These are phyloP conservation scores for Trichosanthes truncata DNA, from an alignment of 306 rosid genomes.

Conservation along the genomic window DNA sequence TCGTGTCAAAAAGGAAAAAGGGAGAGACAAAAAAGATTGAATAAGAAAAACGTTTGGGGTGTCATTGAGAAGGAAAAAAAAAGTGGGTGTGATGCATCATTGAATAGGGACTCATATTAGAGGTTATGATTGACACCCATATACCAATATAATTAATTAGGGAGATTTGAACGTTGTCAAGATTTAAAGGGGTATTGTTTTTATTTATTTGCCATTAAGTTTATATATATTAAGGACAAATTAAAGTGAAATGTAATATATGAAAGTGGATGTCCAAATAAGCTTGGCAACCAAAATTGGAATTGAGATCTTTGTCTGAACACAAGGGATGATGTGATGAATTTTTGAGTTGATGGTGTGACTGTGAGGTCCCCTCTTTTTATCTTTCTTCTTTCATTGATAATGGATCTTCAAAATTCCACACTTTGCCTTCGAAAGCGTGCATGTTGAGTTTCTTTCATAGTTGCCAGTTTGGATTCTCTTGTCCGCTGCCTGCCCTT, in stretches of 20 bases:
- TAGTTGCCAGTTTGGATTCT: conserved; percentile 57
- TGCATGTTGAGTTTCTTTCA: conserved; percentile 77
- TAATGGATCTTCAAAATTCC: background rate
- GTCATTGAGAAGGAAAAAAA: background rate
- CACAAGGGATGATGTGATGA: conserved; percentile 26
- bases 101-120: background rate
- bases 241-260: background rate
- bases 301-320: conserved; percentile 63
- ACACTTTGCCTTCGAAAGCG: conserved; percentile 19
- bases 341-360: conserved; percentile 33
- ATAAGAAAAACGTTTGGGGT: background rate
- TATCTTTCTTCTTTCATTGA: too few relatives aligned
- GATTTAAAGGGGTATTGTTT: background rate
- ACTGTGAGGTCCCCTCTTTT: conserved; percentile 28
- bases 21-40: background rate
- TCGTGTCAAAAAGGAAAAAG: background rate
- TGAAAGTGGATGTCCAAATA: conserved; percentile 4
- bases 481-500: conserved; percentile 17
- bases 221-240: background rate
- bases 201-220: background rate
- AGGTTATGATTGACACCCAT: conserved; percentile 1
- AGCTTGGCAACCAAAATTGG: conserved; percentile 14
- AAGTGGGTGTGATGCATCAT: conserved; percentile 1
- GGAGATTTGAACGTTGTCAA: background rate
- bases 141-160: background rate